These are phyloP conservation scores for Turnera subulata DNA, from an alignment of 345 rosid genomes.

Conservation along the genomic window DNA sequence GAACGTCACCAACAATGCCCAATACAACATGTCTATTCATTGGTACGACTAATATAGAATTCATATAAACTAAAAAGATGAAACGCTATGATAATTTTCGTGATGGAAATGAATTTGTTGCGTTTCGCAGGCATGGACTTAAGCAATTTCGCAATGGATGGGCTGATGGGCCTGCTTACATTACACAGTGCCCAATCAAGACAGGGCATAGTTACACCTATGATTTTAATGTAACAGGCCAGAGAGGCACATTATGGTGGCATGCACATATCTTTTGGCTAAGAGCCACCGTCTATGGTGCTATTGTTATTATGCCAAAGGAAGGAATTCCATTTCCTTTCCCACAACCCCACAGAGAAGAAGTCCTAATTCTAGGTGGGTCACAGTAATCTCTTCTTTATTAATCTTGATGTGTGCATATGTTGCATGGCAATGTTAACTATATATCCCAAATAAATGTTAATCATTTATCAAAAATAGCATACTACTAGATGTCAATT, in stretches of 20 bases:
- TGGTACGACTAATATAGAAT: conserved; percentile 24
- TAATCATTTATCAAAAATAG: too few species aligned
- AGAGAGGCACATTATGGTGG: conserved; percentile 75
- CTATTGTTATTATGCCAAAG: conserved; percentile 51
- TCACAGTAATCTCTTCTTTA: neutral
- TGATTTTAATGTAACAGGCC: conserved; percentile 54
- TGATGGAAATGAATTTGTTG: neutral
- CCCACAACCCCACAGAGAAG: conserved; percentile 46
- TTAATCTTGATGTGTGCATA: too few species aligned
- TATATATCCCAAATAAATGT: too few species aligned
- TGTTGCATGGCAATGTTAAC: too few species aligned
- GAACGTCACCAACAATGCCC: conserved; percentile 53
- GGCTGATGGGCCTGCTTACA: conserved; percentile 73
- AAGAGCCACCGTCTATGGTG: conserved; percentile 64
- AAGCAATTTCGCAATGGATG: conserved; percentile 65
- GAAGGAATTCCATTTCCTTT: conserved; percentile 47
- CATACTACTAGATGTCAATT: too few species aligned
- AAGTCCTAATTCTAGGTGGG: conserved; percentile 38
- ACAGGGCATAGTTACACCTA: conserved; percentile 47
- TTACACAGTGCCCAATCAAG: conserved; percentile 61
- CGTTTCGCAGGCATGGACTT: conserved; percentile 49
- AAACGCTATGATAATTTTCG: neutral
- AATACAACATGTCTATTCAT: conserved; percentile 57
- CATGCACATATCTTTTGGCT: conserved; percentile 63
- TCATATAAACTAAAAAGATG: neutral